phyloP scores from a whole-genome alignment of 306 rosid genomes.

The Prosopis cineraria region DNA sequence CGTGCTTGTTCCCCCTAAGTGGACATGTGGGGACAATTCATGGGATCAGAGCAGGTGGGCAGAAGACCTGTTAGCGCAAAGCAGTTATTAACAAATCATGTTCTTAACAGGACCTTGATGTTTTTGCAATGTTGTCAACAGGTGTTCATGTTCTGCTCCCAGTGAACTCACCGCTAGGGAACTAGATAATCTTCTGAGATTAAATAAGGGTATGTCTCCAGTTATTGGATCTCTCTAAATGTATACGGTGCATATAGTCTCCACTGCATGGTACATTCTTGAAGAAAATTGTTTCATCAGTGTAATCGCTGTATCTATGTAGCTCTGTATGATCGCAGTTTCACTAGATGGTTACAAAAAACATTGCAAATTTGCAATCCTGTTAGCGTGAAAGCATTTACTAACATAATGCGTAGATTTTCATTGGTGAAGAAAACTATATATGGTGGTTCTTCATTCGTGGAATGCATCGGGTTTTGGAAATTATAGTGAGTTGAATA shows the following conservation, averaged over 20 bases:
- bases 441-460: background rate
- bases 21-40: constrained; percentile 79
- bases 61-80: constrained; percentile 12
- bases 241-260: background rate
- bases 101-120: constrained; percentile 28
- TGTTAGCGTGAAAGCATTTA: background rate
- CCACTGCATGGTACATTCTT: constrained; percentile 12
- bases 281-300: constrained; percentile 26
- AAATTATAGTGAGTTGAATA: background rate
- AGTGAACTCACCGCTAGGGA: constrained; percentile 84
- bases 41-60: constrained; percentile 91
- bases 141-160: constrained; percentile 86
- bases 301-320: constrained; percentile 13
- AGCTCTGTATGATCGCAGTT: constrained; percentile 7
- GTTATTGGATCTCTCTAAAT: constrained; percentile 26
- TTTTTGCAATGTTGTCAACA: constrained; percentile 45
- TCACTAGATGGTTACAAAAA: constrained; percentile 19
- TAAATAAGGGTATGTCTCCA: constrained; percentile 68
- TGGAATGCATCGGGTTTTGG: background rate
- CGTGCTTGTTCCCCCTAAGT: constrained; percentile 78
- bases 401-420: constrained; percentile 11
- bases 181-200: constrained; percentile 76
- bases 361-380: background rate
- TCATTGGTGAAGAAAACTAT: constrained; percentile 15
- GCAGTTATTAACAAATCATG: constrained; percentile 22